Conservation (phyloP, 75 land plant genomes). For the Pinus tabuliformis region DNA sequence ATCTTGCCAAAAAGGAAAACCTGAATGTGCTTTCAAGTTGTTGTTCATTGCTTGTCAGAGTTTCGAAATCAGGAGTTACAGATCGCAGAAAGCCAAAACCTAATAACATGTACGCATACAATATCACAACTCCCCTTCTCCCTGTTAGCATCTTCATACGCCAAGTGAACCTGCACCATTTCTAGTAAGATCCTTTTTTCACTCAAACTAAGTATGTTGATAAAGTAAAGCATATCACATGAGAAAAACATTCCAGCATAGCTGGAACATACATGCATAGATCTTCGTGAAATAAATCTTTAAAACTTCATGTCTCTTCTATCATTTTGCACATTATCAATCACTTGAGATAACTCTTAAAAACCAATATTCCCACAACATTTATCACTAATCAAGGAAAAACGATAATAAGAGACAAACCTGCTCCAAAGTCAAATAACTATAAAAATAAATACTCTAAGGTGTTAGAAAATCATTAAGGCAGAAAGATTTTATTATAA, state of each 20-base stretch:
- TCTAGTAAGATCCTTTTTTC: not conserved
- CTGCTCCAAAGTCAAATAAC: too few species aligned
- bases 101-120: slow-evolving; percentile 95
- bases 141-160: slow-evolving; percentile 96
- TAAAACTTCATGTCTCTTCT: too few species aligned
- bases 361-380: too few species aligned
- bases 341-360: too few species aligned
- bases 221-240: not conserved
- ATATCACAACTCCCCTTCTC: slow-evolving; percentile 78
- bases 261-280: not conserved
- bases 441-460: too few species aligned
- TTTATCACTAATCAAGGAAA: too few species aligned
- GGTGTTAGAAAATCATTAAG: too few species aligned
- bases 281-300: not conserved
- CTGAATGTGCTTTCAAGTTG: slow-evolving; percentile 95
- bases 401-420: too few species aligned
- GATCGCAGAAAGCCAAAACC: slow-evolving; percentile 91
- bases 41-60: slow-evolving; percentile 86
- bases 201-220: not conserved
- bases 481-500: too few species aligned
- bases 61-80: slow-evolving; percentile 93
- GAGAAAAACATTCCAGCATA: not conserved
- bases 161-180: slow-evolving; percentile 83
- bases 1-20: slow-evolving; percentile 24
- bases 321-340: too few species aligned